Conservation (phyloP, 305 asterid species). For the Petunia hybrid region DNA sequence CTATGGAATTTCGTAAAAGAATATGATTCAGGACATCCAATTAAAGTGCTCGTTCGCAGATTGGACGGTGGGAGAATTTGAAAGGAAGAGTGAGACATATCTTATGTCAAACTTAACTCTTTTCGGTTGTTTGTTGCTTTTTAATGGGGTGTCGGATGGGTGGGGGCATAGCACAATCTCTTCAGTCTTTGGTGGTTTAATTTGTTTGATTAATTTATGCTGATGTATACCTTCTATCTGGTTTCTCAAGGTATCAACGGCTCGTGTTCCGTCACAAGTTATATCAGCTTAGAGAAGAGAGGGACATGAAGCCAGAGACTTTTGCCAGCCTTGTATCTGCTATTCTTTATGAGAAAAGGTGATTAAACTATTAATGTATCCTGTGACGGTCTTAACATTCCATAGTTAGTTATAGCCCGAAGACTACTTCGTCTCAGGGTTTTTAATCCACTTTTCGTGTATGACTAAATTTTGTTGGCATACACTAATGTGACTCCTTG, state of each 20-base stretch:
- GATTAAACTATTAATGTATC: slow-evolving; percentile 20
- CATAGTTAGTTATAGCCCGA: not conserved
- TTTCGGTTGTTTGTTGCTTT: not conserved
- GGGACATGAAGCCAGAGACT: slow-evolving; percentile 95
- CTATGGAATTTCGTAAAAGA: not conserved
- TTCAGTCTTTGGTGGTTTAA: not conserved
- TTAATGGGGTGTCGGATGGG: not conserved
- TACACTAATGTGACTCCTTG: not conserved
- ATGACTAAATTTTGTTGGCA: not conserved
- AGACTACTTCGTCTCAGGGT: not conserved
- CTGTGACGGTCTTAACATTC: not conserved
- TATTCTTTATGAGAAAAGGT: slow-evolving; percentile 92
- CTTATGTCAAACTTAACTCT: not conserved
- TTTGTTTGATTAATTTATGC: not conserved
- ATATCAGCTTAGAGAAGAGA: slow-evolving; percentile 88
- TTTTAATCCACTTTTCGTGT: not conserved
- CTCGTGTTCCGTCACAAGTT: slow-evolving; percentile 84
- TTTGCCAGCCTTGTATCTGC: slow-evolving; percentile 95
- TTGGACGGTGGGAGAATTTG: not conserved
- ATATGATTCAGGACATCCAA: not conserved
- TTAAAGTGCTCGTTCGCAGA: not conserved
- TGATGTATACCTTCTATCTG: not conserved
- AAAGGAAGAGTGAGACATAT: not conserved
- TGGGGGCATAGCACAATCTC: not conserved
- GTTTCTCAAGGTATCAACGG: slow-evolving; percentile 67